Conservation (phyloP, 371 early-diverging fungal genomes). For the Syncephalastrum racemosum region DNA sequence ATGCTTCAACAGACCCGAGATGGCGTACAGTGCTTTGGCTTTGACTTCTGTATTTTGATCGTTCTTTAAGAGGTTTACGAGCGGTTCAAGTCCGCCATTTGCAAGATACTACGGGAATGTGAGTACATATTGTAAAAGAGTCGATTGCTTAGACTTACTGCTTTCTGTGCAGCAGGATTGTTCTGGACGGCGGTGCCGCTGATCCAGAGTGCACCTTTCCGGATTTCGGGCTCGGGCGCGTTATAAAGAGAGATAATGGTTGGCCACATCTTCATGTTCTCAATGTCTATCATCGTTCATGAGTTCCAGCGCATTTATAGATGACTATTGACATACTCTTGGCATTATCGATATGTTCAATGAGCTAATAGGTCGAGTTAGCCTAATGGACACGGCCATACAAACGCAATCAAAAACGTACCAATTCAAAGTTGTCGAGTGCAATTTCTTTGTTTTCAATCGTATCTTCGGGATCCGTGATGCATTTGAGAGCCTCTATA, state of each 20-base stretch:
- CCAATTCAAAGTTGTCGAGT: conserved; percentile 92
- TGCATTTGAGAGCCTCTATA: conserved; percentile 68
- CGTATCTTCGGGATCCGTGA: conserved; percentile 56
- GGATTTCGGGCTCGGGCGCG: conserved; percentile 56
- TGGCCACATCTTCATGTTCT: conserved; percentile 88
- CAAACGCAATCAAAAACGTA: conserved; percentile 18
- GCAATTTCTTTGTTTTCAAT: conserved; percentile 76
- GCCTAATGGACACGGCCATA: too few relatives aligned
- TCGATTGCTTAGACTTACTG: conserved; percentile 42
- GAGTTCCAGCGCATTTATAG: not conserved
- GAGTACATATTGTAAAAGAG: not conserved
- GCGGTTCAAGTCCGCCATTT: conserved; percentile 56
- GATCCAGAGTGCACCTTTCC: conserved; percentile 85
- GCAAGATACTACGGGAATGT: conserved; percentile 55
- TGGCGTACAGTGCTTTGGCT: conserved; percentile 75
- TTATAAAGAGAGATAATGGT: conserved; percentile 64
- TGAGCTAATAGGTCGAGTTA: too few relatives aligned
- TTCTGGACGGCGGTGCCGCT: conserved; percentile 94
- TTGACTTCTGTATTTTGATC: conserved; percentile 62
- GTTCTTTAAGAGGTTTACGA: conserved; percentile 51
- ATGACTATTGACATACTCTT: conserved; percentile 46
- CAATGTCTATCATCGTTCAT: conserved; percentile 60
- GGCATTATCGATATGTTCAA: conserved; percentile 96
- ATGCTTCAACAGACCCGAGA: conserved; percentile 77
- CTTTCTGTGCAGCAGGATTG: conserved; percentile 83